A percentile compares a stretch with the other conserved stretches of the same genome.
phyloP scores from a whole-genome alignment of 768 basidiomycete species.

The Trametes cinnabarina region DNA sequence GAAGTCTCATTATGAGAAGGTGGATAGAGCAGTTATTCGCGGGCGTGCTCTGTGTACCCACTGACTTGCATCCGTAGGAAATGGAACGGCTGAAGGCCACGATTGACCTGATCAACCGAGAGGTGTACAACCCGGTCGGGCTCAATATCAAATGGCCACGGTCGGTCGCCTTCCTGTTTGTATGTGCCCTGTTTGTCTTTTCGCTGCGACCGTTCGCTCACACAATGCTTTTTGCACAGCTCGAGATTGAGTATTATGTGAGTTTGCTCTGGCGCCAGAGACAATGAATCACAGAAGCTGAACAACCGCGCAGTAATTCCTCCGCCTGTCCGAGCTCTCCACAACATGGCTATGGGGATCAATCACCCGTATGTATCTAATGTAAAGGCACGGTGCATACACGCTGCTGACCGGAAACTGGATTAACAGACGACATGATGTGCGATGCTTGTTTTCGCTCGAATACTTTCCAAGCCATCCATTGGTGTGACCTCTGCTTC shows the following conservation, averaged over 20 bases:
- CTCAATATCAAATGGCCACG: conserved; percentile 86
- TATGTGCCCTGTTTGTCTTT: conserved; percentile 44
- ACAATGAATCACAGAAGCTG: too few species aligned
- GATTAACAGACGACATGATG: not conserved
- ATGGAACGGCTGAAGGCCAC: conserved; percentile 63
- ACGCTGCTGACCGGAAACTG: not conserved
- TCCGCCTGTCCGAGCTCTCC: too few species aligned
- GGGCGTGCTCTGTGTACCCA: too few species aligned
- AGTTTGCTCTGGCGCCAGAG: conserved; percentile 27
- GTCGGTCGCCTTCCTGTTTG: conserved; percentile 86
- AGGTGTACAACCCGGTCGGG: conserved; percentile 81
- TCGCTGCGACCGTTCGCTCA: not conserved
- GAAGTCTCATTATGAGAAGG: conserved; percentile 82
- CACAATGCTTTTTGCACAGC: conserved; percentile 41
- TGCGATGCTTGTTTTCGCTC: too few species aligned
- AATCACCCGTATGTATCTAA: not conserved
- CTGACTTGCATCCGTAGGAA: conserved; percentile 53
- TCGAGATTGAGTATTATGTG: conserved; percentile 95
- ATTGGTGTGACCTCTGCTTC: too few species aligned
- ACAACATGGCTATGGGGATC: not conserved
- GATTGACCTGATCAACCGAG: conserved; percentile 67
- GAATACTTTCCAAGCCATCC: too few species aligned
- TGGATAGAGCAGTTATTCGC: conserved; percentile 35
- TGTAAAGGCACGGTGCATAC: not conserved
- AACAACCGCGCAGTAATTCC: too few species aligned